A percentile compares a stretch with the other conserved stretches of the same genome.
These are phyloP conservation scores for Dendrocalamus latiflorus DNA, from an alignment of 202 grass and related monocot species.

Conservation along the genomic window DNA sequence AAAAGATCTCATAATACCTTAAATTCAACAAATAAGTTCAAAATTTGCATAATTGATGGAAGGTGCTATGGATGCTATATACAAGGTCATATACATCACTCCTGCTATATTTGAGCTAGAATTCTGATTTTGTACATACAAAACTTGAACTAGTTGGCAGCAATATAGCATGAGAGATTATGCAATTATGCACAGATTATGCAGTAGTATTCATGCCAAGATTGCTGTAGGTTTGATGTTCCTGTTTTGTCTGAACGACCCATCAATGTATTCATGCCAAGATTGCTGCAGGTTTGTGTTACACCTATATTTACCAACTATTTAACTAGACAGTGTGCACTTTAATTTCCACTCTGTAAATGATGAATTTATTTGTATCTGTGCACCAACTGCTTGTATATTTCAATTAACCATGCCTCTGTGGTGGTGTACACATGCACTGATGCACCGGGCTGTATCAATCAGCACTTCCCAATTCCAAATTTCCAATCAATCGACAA, in stretches of 20 bases:
- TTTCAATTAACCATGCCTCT: not conserved
- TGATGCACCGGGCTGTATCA: too few species aligned
- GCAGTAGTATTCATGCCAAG: too few species aligned
- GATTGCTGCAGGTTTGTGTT: not conserved
- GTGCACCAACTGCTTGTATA: not conserved
- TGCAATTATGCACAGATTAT: too few species aligned
- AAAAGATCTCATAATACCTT: too few species aligned
- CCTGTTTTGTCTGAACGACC: too few species aligned
- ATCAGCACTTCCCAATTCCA: too few species aligned
- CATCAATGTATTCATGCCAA: too few species aligned
- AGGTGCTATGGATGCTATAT: conserved; percentile 97
- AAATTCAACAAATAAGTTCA: too few species aligned
- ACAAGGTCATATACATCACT: conserved; percentile 54
- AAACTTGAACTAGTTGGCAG: not conserved
- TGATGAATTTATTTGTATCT: conserved; percentile 14
- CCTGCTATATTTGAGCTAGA: not conserved
- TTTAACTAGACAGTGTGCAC: not conserved
- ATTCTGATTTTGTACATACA: not conserved
- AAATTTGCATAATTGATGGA: too few species aligned
- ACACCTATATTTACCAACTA: not conserved
- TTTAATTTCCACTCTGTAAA: not conserved
- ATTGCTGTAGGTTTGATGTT: too few species aligned
- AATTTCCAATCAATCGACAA: too few species aligned
- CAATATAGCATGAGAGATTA: not conserved
- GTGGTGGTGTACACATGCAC: not conserved